Percentiles rank a stretch among this genome's conserved stretches.
Evolutionary conservation across 169 alveolate genomes (phyloP).

Genomic region (Plasmodium adleri): DNA sequence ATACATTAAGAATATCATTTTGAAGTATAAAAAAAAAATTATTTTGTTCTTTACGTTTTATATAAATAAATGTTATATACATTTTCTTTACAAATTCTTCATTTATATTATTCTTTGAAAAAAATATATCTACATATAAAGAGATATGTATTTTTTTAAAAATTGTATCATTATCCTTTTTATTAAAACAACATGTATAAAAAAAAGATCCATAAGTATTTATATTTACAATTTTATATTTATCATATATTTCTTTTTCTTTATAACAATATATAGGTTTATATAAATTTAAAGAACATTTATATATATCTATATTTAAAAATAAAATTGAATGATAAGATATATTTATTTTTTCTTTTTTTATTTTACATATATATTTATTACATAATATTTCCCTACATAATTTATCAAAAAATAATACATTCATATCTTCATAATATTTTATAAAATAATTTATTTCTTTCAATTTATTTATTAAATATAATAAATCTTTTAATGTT

Average conservation of each 20-base stretch:
- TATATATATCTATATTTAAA: no score
- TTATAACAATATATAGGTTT: slow-evolving; percentile 15
- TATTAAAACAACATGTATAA: slow-evolving; percentile 23
- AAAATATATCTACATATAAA: not conserved
- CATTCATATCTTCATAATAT: slow-evolving; percentile 48
- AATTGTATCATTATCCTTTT: not conserved
- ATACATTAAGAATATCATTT: slow-evolving; percentile 8
- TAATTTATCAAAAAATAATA: slow-evolving; percentile 1
- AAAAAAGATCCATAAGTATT: slow-evolving; percentile 24
- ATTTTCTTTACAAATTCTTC: slow-evolving; percentile 46
- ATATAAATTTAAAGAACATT: not conserved
- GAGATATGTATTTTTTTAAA: slow-evolving; percentile 14
- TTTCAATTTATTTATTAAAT: slow-evolving; percentile 21
- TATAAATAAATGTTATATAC: slow-evolving; percentile 1
- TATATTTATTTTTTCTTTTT: slow-evolving; percentile 2
- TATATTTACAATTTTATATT: slow-evolving; percentile 15
- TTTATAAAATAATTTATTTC: slow-evolving; percentile 12
- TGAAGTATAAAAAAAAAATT: slow-evolving; percentile 22
- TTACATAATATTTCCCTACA: slow-evolving; percentile 3
- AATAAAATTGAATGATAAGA: no score
- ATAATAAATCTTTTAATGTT: slow-evolving; percentile 22
- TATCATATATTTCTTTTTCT: not conserved
- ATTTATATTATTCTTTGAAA: slow-evolving; percentile 57
- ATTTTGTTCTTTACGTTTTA: slow-evolving; percentile 6
- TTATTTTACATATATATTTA: slow-evolving; percentile 21